A percentile compares a stretch with the other conserved stretches of the same genome.
Conservation (phyloP, 192 early-diverging fungal genomes). For the Neocallimastix lanati region DNA sequence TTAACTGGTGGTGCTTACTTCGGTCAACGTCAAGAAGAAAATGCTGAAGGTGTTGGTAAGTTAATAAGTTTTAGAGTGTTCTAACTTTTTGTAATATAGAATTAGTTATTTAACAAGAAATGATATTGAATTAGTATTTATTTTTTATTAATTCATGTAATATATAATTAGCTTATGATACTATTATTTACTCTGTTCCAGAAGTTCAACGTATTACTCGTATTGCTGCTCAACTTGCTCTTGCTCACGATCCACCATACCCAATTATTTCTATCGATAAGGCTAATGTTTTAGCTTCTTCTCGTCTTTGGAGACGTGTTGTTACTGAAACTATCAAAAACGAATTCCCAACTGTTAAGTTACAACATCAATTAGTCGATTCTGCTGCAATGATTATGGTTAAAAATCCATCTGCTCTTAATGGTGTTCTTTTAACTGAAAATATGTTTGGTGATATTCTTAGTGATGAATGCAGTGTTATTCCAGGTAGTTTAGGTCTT, state of each 20-base stretch:
- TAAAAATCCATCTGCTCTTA: conserved; percentile 69
- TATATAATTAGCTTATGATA: conserved; percentile 56
- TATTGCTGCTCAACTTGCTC: conserved; percentile 69
- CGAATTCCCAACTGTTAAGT: conserved; percentile 74
- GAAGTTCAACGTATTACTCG: conserved; percentile 93
- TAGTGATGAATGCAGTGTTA: conserved; percentile 86
- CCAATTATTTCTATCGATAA: conserved; percentile 96
- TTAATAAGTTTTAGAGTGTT: no score
- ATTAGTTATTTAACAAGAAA: no score
- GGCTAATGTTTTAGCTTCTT: conserved; percentile 94
- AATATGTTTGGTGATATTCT: conserved; percentile 96
- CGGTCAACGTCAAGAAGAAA: conserved; percentile 76
- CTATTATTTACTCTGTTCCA: conserved; percentile 74
- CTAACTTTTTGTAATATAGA: no score
- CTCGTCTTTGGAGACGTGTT: conserved; percentile 86
- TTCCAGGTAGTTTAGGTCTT: conserved; percentile 70
- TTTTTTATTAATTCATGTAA: background rate
- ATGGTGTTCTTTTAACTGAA: conserved; percentile 91
- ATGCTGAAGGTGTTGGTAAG: conserved; percentile 51
- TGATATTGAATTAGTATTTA: no score
- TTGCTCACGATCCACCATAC: conserved; percentile 54
- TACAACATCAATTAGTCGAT: conserved; percentile 89
- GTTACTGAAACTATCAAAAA: conserved; percentile 73
- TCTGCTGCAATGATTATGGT: conserved; percentile 95
- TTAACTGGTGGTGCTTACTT: conserved; percentile 97